Base-by-base conservation (phyloP, 2,329 filamentous ascomycete species). In the Huntiella savannae region DNA sequence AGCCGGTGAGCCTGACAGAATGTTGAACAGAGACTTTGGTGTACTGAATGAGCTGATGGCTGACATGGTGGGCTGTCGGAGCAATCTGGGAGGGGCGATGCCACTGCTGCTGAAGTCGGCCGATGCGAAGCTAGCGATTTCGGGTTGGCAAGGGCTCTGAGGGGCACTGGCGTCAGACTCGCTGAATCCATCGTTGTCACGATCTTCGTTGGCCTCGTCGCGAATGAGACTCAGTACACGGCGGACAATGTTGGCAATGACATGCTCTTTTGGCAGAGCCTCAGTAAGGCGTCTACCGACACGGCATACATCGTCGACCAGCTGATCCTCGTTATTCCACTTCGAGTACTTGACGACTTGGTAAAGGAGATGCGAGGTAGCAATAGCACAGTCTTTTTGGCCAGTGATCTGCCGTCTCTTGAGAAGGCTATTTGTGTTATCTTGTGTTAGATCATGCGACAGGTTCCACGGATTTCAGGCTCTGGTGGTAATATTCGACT, bases 241-340 rank as follows among this genome's bases (percentile, higher is more conserved):
- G 50, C 87, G 77, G 40, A 95, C 84, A 54, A 98, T 87, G 57
- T 98, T 98, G 45, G 86, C 88, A 39, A 95, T 85, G 4, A 86
- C 84, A 54, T 94, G 79, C 64, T 96, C 91, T 50, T 81, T 75
- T 12, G 88, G 88, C 56, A 93, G 85, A 5, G 91, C 87, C 47
- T 80, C 75, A 33, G 82, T 78, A 38, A 98, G 69, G 47, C 77
- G 75, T 54, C 77, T 73, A 47, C 91, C 91, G 17, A 88, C 77
- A 50, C 77, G 72, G 53, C 82, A 78, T 51, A 98, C 78, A 53
- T 83, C 78, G 54, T 79, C 74, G 49, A 96, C 75, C 43, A 98
- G 75, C 55, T 79, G 77, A 43, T 77, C 73, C 40, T 86, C 79
- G 59, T 88, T 81, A 51, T 72, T 71, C 65, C 80, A 87, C 59